Conservation (phyloP, 116 monocot species). For the Phalaenopsis hybrid region DNA sequence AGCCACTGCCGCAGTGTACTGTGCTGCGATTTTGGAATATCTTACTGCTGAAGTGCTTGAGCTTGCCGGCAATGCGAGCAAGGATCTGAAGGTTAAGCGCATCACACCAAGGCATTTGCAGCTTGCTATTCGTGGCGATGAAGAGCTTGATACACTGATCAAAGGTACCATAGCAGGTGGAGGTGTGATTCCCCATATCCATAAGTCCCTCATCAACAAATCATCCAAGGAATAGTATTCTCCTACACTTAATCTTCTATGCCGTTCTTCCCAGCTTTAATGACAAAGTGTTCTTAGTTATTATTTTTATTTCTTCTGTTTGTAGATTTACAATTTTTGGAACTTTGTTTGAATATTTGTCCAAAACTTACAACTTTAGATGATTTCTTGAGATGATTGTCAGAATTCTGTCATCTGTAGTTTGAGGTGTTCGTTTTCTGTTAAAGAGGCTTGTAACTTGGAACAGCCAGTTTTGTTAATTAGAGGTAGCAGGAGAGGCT, state of each 20-base stretch:
- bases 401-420: not conserved
- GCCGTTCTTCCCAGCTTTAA: too few relatives aligned
- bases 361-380: not conserved
- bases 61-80: constrained; percentile 23
- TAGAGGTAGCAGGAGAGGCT: too few relatives aligned
- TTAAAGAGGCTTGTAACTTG: too few relatives aligned
- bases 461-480: too few relatives aligned
- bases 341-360: not conserved
- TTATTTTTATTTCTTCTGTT: not conserved
- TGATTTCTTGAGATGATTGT: not conserved
- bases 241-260: too few relatives aligned
- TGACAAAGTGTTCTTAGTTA: too few relatives aligned
- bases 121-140: constrained; percentile 9
- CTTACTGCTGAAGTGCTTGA: constrained; percentile 24
- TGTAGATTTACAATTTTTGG: too few relatives aligned
- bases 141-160: too few relatives aligned
- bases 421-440: not conserved
- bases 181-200: too few relatives aligned
- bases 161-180: too few relatives aligned
- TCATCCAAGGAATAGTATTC: too few relatives aligned
- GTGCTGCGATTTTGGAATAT: not conserved
- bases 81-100: constrained; percentile 26
- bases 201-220: too few relatives aligned
- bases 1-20: not conserved
- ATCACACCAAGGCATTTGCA: constrained; percentile 23